Evolutionary conservation across 1,284 basidiomycete species (phyloP).

Genomic region (Ustilago shanxiensis): DNA sequence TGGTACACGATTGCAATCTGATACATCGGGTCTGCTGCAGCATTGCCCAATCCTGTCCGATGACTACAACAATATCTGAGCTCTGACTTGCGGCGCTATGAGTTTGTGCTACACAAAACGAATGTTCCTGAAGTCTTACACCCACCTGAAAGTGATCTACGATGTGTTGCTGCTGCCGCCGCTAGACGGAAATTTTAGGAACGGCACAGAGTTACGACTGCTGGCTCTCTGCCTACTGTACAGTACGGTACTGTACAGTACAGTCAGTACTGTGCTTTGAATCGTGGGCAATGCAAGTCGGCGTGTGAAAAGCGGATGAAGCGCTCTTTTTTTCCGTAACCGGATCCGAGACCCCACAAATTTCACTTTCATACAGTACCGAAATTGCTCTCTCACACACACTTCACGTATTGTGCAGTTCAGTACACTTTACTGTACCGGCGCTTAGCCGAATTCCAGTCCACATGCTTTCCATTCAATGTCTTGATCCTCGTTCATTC

Average conservation of each 20-base stretch:
- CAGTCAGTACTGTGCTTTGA: too few relatives aligned
- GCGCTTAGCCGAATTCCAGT: neutral
- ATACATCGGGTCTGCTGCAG: neutral
- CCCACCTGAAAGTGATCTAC: too few relatives aligned
- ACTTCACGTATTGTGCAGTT: too few relatives aligned
- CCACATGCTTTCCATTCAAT: neutral
- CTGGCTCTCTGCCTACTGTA: too few relatives aligned
- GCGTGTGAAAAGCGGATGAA: slow-evolving; percentile 40
- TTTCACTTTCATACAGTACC: slow-evolving; percentile 1
- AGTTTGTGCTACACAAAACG: too few relatives aligned
- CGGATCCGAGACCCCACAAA: slow-evolving; percentile 43
- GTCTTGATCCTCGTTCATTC: neutral
- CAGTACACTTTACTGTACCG: neutral
- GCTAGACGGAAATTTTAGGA: neutral
- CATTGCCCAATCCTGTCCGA: too few relatives aligned
- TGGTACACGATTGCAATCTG: neutral
- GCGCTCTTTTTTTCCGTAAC: slow-evolving; percentile 7
- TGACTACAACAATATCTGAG: too few relatives aligned
- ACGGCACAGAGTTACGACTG: neutral
- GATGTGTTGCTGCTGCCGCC: too few relatives aligned
- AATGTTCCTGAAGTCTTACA: too few relatives aligned
- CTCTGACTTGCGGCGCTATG: too few relatives aligned
- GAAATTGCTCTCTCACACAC: too few relatives aligned
- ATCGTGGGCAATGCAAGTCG: neutral
- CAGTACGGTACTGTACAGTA: too few relatives aligned